These are phyloP conservation scores for Carex sylvatica DNA, from an alignment of 202 grass and related monocot species.

Conservation along the genomic window DNA sequence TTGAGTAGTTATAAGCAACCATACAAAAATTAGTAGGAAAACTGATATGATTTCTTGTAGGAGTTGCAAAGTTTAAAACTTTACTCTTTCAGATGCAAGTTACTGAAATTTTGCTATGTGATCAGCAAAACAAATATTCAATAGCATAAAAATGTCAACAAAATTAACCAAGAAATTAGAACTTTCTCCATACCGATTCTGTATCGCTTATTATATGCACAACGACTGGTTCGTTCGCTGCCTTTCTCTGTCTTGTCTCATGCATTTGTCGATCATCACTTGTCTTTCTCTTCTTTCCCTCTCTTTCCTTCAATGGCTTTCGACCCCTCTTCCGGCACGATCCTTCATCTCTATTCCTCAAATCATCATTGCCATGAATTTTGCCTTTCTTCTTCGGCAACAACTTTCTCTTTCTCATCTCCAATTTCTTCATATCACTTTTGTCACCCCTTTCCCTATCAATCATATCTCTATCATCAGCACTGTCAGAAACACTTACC, in stretches of 20 bases:
- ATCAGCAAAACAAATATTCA: neutral
- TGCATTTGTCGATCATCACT: neutral
- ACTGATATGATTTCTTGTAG: neutral
- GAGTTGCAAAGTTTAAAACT: neutral
- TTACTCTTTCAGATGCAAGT: neutral
- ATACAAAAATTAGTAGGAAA: neutral
- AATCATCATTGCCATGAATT: neutral
- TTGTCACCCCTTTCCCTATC: neutral
- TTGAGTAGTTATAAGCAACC: neutral
- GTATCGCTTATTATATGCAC: neutral
- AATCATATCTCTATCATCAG: neutral
- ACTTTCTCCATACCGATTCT: slow-evolving; percentile 1
- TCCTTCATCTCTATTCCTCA: slow-evolving; percentile 6
- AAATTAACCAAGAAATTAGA: neutral
- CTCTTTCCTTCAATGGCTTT: neutral
- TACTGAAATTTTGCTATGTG: neutral
- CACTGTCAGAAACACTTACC: neutral
- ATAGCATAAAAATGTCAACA: neutral
- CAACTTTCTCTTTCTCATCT: neutral
- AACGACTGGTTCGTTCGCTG: neutral
- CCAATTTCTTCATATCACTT: neutral
- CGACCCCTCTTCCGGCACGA: neutral
- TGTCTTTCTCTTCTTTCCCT: neutral
- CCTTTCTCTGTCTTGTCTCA: neutral
- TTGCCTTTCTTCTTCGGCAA: neutral